Percentiles rank a stretch among this genome's conserved stretches.
Evolutionary conservation across 352 stramenopile genomes (phyloP).

Genomic region (Pythium folliculosum): DNA sequence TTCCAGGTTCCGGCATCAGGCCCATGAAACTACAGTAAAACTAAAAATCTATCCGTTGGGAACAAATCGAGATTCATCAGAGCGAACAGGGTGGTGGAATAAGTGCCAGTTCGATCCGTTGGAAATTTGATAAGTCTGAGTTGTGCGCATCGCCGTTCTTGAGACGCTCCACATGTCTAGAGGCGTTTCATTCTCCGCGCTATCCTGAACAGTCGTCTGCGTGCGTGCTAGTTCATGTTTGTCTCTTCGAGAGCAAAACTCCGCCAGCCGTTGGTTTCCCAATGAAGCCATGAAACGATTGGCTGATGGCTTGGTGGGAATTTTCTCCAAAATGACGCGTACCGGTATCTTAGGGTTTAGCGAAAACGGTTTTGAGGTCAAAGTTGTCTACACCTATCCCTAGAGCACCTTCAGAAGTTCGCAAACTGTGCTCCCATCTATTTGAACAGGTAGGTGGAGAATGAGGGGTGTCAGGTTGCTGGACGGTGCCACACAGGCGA

Average conservation of each 20-base stretch:
- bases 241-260: slow-evolving; percentile 19
- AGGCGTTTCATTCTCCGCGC: slow-evolving; percentile 18
- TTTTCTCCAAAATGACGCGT: slow-evolving; percentile 14
- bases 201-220: slow-evolving; percentile 13
- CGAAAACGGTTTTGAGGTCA: slow-evolving; percentile 11
- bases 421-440: slow-evolving; percentile 6
- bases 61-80: background rate
- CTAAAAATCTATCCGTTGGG: slow-evolving; percentile 9
- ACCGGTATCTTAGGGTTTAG: slow-evolving; percentile 27
- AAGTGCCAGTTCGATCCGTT: slow-evolving; percentile 23
- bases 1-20: background rate
- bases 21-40: background rate
- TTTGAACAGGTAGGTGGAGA: slow-evolving; percentile 6
- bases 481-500: background rate
- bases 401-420: background rate
- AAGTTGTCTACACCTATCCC: slow-evolving; percentile 3
- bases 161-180: slow-evolving; percentile 16
- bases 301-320: slow-evolving; percentile 14
- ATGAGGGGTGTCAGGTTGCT: background rate
- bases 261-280: slow-evolving; percentile 18
- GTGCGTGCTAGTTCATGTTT: slow-evolving; percentile 29
- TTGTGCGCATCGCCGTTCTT: background rate
- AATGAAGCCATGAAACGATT: background rate
- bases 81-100: background rate
- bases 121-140: background rate